phyloP scores from a whole-genome alignment of 441 rosid genomes.

The Arabidopsis hybrid region DNA sequence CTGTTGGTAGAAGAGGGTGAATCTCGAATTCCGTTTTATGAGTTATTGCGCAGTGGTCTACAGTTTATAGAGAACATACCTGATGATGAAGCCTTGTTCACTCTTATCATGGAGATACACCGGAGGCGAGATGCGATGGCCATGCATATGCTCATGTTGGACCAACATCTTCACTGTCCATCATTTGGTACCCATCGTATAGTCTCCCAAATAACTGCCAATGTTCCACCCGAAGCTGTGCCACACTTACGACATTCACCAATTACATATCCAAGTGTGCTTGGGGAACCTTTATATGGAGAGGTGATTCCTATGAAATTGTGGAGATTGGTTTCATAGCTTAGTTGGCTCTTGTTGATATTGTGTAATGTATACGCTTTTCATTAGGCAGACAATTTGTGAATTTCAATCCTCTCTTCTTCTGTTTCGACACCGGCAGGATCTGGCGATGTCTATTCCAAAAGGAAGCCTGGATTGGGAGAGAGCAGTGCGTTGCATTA shows the following conservation, averaged over 20 bases:
- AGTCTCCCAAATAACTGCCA: conserved; percentile 69
- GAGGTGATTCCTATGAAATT: conserved; percentile 64
- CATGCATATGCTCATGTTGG: conserved; percentile 97
- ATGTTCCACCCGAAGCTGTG: conserved; percentile 72
- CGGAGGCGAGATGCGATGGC: conserved; percentile 99
- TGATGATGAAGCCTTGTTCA: conserved; percentile 91
- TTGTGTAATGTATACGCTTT: conserved; percentile 17
- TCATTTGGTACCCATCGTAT: conserved; percentile 95
- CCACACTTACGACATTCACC: conserved; percentile 86
- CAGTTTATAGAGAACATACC: conserved; percentile 97
- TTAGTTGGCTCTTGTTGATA: conserved; percentile 25
- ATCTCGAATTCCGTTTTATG: conserved; percentile 95
- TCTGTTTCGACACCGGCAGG: conserved; percentile 51
- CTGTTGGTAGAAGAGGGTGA: conserved; percentile 82
- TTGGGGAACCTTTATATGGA: conserved; percentile 97
- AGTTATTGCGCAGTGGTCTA: conserved; percentile 86
- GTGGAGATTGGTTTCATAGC: conserved; percentile 17
- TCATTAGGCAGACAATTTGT: conserved; percentile 7
- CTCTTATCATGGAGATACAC: conserved; percentile 89
- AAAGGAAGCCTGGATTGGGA: conserved; percentile 99
- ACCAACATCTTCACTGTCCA: conserved; percentile 97
- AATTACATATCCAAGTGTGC: conserved; percentile 96
- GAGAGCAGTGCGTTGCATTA: conserved; percentile 96
- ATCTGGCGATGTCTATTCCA: conserved; percentile 88
- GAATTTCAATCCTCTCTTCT: conserved; percentile 32